Percentiles rank a stretch among this genome's conserved stretches.
These are phyloP conservation scores for Lathyrus oleraceus DNA, from an alignment of 306 rosid genomes.

Conservation along the genomic window DNA sequence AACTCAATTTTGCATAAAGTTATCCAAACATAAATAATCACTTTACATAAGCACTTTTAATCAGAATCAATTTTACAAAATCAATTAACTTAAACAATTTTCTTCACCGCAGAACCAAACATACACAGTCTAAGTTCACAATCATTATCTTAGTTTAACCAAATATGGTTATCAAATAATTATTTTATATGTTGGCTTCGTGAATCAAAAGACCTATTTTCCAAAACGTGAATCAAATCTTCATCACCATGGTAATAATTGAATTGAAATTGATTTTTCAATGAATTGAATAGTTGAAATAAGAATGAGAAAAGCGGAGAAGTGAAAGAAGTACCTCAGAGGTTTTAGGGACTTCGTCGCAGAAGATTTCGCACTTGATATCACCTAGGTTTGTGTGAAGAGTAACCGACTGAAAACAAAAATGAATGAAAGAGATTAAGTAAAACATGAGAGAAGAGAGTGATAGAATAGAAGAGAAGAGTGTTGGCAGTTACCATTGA, in stretches of 20 bases:
- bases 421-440: neutral
- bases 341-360: constrained; percentile 88
- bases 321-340: constrained; percentile 58
- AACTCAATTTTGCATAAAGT: too few relatives aligned
- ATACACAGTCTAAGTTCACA: neutral
- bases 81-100: too few relatives aligned
- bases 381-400: constrained; percentile 95
- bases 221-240: neutral
- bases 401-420: constrained; percentile 67
- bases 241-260: too few relatives aligned
- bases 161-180: neutral
- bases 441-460: neutral
- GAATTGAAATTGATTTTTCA: too few relatives aligned
- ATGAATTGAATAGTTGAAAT: too few relatives aligned
- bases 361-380: constrained; percentile 88
- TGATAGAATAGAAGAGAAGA: neutral
- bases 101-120: too few relatives aligned
- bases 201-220: too few relatives aligned
- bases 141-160: neutral
- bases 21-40: too few relatives aligned
- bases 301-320: too few relatives aligned
- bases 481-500: constrained; percentile 33
- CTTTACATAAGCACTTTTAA: too few relatives aligned
- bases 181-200: too few relatives aligned
- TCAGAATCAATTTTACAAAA: too few relatives aligned